These are phyloP conservation scores for Penicillium frequentans DNA, from an alignment of 2,329 filamentous ascomycete genomes.

Conservation along the genomic window DNA sequence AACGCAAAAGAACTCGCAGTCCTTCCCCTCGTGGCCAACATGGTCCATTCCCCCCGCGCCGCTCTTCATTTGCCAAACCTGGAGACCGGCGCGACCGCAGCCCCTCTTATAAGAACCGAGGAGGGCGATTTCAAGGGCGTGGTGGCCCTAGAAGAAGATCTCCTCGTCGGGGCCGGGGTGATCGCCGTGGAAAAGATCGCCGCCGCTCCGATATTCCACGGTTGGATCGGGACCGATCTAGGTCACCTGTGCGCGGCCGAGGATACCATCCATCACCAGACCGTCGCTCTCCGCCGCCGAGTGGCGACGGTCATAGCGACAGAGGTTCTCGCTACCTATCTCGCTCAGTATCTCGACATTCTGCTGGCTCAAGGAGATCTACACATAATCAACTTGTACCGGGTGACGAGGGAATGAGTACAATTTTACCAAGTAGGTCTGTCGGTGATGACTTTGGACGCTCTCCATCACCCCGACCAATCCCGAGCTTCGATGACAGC, in stretches of 20 bases:
- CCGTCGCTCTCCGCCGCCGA: constrained; percentile 29
- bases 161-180: constrained; percentile 35
- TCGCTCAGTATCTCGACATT: constrained; percentile 38
- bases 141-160: constrained; percentile 34
- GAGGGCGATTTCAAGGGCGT: constrained; percentile 36
- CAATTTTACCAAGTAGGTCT: constrained; percentile 30
- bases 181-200: constrained; percentile 30
- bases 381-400: constrained; percentile 23
- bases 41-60: constrained; percentile 21
- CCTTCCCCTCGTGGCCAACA: constrained; percentile 35
- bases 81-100: constrained; percentile 41
- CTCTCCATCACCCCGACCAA: constrained; percentile 37
- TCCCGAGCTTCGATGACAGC: constrained; percentile 34
- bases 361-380: constrained; percentile 33
- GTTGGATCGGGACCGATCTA: constrained; percentile 30
- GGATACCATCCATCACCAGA: constrained; percentile 27
- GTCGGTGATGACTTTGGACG: constrained; percentile 25
- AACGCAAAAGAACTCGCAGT: constrained; percentile 44
- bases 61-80: constrained; percentile 29
- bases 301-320: constrained; percentile 26
- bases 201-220: constrained; percentile 28
- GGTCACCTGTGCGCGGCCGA: constrained; percentile 33
- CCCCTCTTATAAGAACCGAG: constrained; percentile 35
- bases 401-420: constrained; percentile 26
- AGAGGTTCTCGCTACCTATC: constrained; percentile 32